phyloP scores from a whole-genome alignment of 208 protist genomes.

The Acanthamoeba triangularis region DNA sequence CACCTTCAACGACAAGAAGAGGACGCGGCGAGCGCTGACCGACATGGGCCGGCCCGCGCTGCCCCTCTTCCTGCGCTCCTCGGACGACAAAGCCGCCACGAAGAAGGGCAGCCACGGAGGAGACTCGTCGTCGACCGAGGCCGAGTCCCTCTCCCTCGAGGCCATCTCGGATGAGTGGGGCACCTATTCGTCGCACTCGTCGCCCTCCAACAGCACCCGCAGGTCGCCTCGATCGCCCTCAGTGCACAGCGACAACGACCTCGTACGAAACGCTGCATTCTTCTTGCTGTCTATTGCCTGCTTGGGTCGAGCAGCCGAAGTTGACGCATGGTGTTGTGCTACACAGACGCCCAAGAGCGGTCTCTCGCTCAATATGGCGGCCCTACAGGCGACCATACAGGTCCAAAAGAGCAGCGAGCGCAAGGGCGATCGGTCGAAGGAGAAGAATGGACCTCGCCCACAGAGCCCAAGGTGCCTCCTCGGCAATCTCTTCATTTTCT shows the following conservation, averaged over 20 bases:
- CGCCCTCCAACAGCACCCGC: neutral
- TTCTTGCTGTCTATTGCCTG: no score
- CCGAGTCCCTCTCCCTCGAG: neutral
- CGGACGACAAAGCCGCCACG: neutral
- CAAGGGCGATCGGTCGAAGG: neutral
- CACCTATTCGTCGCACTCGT: neutral
- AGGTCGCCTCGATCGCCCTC: neutral
- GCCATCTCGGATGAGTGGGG: neutral
- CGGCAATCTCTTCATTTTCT: no score
- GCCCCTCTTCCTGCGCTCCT: neutral
- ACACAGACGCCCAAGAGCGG: neutral
- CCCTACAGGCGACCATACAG: neutral
- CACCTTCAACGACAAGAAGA: neutral
- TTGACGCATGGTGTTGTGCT: no score
- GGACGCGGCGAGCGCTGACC: neutral
- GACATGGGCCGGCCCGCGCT: neutral
- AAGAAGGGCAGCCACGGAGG: neutral
- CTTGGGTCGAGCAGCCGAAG: no score
- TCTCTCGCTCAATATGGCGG: neutral
- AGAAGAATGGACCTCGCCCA: neutral
- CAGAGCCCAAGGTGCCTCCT: neutral
- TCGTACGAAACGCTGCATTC: no score
- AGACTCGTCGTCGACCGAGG: neutral
- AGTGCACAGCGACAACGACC: no score
- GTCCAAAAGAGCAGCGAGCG: neutral